These are phyloP conservation scores for Sordaria brevicollis DNA, from an alignment of 495 filamentous ascomycete species.

Conservation along the genomic window DNA sequence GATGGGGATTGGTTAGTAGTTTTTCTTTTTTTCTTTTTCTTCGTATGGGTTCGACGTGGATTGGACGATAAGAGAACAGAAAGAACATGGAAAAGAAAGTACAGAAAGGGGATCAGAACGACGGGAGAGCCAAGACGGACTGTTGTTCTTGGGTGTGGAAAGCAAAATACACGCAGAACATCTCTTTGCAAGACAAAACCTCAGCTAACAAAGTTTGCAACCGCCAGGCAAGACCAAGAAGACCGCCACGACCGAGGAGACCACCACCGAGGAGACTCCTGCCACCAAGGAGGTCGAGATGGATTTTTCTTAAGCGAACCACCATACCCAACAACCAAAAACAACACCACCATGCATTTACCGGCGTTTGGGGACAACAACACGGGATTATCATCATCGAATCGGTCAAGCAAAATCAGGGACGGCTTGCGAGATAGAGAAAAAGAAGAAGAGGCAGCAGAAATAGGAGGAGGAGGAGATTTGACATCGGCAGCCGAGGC, in stretches of 20 bases:
- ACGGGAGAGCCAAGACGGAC: too few relatives aligned
- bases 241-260: not conserved
- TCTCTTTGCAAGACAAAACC: not conserved
- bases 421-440: not conserved
- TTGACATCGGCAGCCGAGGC: too few relatives aligned
- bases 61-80: not conserved
- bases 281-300: not conserved
- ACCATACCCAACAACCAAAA: not conserved
- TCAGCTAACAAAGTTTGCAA: not conserved
- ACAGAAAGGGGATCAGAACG: not conserved
- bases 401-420: not conserved
- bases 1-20: constrained; percentile 13
- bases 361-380: not conserved
- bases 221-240: not conserved
- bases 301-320: not conserved
- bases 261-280: not conserved
- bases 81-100: not conserved
- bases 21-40: not conserved
- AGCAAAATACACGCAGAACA: not conserved
- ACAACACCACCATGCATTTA: not conserved
- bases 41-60: not conserved
- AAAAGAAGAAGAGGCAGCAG: not conserved
- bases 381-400: not conserved
- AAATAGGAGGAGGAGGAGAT: too few relatives aligned
- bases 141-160: too few relatives aligned